Conservation (phyloP, 1,284 basidiomycete species). For the Trametes hirsuta region DNA sequence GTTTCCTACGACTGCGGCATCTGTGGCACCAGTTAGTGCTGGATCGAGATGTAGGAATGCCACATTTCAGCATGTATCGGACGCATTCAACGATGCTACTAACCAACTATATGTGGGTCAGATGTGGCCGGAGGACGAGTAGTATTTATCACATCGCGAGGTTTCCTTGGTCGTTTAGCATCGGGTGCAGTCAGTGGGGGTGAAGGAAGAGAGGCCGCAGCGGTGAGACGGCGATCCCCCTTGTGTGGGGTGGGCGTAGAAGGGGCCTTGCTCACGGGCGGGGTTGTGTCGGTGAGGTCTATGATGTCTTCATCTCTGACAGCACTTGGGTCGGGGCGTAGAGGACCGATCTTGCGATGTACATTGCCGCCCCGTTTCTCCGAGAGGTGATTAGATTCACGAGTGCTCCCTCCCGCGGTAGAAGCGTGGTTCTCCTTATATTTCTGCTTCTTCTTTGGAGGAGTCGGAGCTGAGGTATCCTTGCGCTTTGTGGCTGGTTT, state of each 20-base stretch:
- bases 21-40: neutral
- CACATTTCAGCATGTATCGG: no score
- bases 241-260: constrained; percentile 2
- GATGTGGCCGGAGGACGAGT: neutral
- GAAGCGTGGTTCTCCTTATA: constrained; percentile 20
- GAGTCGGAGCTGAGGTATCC: neutral
- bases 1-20: neutral
- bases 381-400: no score
- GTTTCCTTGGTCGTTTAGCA: neutral
- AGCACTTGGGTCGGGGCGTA: no score
- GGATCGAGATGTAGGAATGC: neutral
- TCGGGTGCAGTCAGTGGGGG: constrained; percentile 15
- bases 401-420: neutral
- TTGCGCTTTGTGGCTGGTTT: constrained; percentile 16
- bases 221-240: neutral
- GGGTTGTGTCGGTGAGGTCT: neutral
- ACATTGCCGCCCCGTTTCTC: no score
- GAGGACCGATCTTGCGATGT: no score
- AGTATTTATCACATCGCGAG: neutral
- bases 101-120: neutral
- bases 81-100: neutral
- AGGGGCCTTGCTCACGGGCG: neutral
- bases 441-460: constrained; percentile 14
- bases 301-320: no score
- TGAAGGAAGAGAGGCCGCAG: constrained; percentile 15